Conservation (phyloP, 176 grass and related monocot genomes). For the Carex pumila region DNA sequence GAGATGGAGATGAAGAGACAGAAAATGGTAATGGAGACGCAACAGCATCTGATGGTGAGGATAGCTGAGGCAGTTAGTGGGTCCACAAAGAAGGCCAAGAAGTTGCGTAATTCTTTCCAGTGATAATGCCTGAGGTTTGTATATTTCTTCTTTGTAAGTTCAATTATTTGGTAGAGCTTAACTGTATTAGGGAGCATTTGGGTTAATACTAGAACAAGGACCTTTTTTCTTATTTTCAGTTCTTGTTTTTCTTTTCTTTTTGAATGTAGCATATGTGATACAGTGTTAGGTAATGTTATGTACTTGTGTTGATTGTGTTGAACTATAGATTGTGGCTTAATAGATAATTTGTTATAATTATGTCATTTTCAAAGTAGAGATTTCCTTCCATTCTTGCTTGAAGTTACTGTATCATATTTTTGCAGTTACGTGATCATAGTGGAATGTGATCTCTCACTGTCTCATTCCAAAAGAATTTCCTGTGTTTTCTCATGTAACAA, state of each 20-base stretch:
- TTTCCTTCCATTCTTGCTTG: not conserved
- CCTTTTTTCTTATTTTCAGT: not conserved
- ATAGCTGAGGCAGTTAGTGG: conserved; percentile 21
- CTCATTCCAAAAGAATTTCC: not conserved
- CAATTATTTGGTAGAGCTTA: not conserved
- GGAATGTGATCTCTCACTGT: not conserved
- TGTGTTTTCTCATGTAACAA: not conserved
- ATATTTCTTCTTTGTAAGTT: not conserved
- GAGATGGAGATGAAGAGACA: conserved; percentile 56
- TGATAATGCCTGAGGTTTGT: not conserved
- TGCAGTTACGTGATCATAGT: not conserved
- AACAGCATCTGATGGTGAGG: conserved; percentile 43
- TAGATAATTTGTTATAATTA: not conserved
- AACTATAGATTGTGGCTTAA: not conserved
- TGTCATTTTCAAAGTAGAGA: not conserved
- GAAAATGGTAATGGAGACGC: conserved; percentile 55
- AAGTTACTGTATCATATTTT: not conserved
- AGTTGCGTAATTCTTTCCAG: conserved; percentile 26
- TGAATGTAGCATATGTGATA: not conserved
- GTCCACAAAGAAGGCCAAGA: conserved; percentile 23
- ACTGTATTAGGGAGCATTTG: not conserved
- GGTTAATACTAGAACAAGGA: not conserved
- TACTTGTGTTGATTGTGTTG: not conserved
- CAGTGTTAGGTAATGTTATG: not conserved
- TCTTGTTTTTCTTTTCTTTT: not conserved